A percentile compares a stretch with the other conserved stretches of the same genome.
Evolutionary conservation across 179 eudicot species (phyloP).

Genomic region (Nepenthes alata): DNA sequence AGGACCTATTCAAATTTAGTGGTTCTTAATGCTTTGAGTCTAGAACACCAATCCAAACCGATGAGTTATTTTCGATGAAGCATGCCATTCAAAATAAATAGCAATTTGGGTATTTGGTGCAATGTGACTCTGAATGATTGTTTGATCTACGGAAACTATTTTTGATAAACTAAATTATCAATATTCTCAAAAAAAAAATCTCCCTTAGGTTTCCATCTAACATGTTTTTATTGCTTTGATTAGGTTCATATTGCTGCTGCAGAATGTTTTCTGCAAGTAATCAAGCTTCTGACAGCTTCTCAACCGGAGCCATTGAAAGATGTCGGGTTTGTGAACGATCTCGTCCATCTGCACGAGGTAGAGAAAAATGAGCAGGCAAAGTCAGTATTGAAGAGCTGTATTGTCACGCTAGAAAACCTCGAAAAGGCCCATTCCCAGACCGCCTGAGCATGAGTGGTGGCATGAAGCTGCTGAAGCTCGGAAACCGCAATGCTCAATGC

Average conservation of each 20-base stretch:
- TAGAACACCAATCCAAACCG: no score
- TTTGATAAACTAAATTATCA: no score
- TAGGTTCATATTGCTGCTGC: constrained; percentile 79
- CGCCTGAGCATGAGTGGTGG: not conserved
- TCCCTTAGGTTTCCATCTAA: no score
- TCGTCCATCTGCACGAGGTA: constrained; percentile 34
- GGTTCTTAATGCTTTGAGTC: no score
- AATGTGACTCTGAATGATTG: no score
- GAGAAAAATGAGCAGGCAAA: constrained; percentile 88
- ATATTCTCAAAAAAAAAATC: no score
- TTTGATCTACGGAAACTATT: not conserved
- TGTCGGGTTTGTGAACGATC: constrained; percentile 37
- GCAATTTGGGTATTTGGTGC: no score
- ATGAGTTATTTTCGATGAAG: no score
- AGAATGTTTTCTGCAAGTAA: constrained; percentile 64
- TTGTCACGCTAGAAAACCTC: constrained; percentile 36
- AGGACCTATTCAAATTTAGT: no score
- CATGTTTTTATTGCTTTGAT: not conserved
- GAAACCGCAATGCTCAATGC: no score
- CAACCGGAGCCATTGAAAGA: constrained; percentile 25
- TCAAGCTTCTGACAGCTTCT: constrained; percentile 27
- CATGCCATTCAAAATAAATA: no score
- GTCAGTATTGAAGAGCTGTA: constrained; percentile 50
- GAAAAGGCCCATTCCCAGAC: constrained; percentile 1
- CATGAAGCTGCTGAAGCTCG: no score